Evolutionary conservation across 2,329 filamentous ascomycete species (phyloP), one percentile per base, ranked within the genome.

Genomic region (Rosellinia necatrix): DNA sequence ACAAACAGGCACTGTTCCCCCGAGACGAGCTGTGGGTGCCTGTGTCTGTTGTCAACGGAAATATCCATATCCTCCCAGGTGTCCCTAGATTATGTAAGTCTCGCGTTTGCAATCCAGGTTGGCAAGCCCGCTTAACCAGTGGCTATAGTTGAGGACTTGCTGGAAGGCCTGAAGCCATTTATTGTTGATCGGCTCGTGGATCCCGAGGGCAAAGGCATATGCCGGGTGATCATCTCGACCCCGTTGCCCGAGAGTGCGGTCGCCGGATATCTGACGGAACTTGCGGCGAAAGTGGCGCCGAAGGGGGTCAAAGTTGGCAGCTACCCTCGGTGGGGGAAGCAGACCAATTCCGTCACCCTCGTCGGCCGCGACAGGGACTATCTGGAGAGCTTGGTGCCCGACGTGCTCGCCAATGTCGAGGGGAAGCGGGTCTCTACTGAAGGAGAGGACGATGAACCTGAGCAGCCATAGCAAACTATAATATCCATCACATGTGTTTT

Each of bases 291-390:
- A 71, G 89, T 92, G 19, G 88, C 86, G 70, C 77, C 85, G 1
- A 85, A 83, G 67, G 92, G 91, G 3, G 82, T 97, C 67, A 97
- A 97, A 76, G 91, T 97, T 13, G 94, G 94, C 42, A 96, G 91
- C 73, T 97, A 99, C 74, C 94, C 94, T 30, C 81, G 91, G 52
- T 97, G 92, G 92, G 91, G 89, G 4, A 93, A 91, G 79, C 85
- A 85, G 67, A 81, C 81, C 61, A 97, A 97, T 73, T 94, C 92
- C 0, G 91, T 97, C 43, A 97, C 93, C 9, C 78, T 99, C 49
- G 92, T 97, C 17, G 84, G 85, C 64, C 86, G 85, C 63, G 89
- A 97, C 69, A 78, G 82, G 63, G 86, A 83, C 21, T 93, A 84
- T 65, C 82, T 97, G 70, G 91, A 96, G 71, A 86, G 85, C 47